Evolutionary conservation across 306 rosid species (phyloP), one percentile per base, ranked within the genome.

Genomic region (Luffa acutangula): DNA sequence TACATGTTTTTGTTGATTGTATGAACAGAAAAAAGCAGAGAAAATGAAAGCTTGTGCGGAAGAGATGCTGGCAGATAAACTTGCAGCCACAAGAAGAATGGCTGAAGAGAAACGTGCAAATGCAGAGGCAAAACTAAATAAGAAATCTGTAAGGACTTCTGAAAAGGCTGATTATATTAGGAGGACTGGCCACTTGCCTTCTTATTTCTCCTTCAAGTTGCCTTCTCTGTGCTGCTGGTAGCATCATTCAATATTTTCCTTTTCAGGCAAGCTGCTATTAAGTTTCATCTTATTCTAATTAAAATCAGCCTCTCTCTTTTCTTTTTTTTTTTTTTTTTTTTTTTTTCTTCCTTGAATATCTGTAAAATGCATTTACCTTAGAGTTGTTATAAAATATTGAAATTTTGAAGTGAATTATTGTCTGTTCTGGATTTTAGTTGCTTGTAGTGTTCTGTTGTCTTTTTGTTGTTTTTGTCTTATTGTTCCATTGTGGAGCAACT

Each of bases 181-280:
- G 65, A 90, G 99, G 81, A 93, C 96, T 10, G 99, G 98, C 2
- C 96, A 90, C 79, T 84, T 96, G 60, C 99, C 99, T 62, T 82
- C 96, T 71, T 88, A 87, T 4, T 89, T 93, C 91, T 88, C 89
- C 81, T 91, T 89, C 96, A 89, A 91, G 89, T 37, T 93, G 58
- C 98, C 96, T 87, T 93, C 96, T 45, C 79, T 89, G 12, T 49
- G 76, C 65, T 96, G 99, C 83, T 93, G 97, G 97, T 92, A 95
- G 92, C 4, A 41, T 42, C 58, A 33, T 75, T 52, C 25, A 36
- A 37, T 53, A 31, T 74, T 49, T 49, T 9, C 62, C 62, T 15
- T 31, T 45, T 71, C 76, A 69, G 75, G 53, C 53, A 42, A 42
- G 6, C 75, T 34, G 11, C 51, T 20, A 43, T 21, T 45, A 18